Percentiles rank a stretch among this genome's conserved stretches.
phyloP scores from a whole-genome alignment of 164 flowering plant species.

The Brasenia schreberi region DNA sequence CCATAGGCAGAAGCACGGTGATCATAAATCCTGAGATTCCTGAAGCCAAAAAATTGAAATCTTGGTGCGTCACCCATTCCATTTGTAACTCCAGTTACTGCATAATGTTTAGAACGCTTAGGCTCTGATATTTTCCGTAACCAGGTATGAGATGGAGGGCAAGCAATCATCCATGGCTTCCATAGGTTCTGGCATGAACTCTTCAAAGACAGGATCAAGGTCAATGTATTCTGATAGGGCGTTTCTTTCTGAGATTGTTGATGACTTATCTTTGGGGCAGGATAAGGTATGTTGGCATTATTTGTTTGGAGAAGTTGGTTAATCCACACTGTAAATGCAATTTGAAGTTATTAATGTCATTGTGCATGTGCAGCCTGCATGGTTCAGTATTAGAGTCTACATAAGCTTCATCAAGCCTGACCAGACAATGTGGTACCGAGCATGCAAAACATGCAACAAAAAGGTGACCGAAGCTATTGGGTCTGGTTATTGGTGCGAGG shows the following conservation, averaged over 20 bases:
- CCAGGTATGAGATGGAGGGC: slow-evolving; percentile 90
- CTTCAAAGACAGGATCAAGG: slow-evolving; percentile 33
- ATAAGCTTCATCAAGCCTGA: slow-evolving; percentile 77
- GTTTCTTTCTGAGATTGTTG: slow-evolving; percentile 40
- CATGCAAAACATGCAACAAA: slow-evolving; percentile 89
- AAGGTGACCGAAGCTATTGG: slow-evolving; percentile 83
- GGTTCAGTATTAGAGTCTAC: slow-evolving; percentile 47
- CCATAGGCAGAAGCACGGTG: slow-evolving; percentile 49
- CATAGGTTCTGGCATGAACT: slow-evolving; percentile 45
- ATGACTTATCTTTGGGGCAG: slow-evolving; percentile 67
- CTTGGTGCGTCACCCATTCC: slow-evolving; percentile 33
- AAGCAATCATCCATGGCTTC: slow-evolving; percentile 67
- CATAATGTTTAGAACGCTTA: no score
- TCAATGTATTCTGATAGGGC: slow-evolving; percentile 75
- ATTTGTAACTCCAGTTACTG: no score
- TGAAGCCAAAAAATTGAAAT: slow-evolving; percentile 61
- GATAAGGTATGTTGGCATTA: slow-evolving; percentile 17
- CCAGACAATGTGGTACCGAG: slow-evolving; percentile 91
- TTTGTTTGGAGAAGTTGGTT: neutral
- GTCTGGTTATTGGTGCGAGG: slow-evolving; percentile 95
- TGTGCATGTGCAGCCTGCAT: slow-evolving; percentile 42
- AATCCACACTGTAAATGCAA: neutral
- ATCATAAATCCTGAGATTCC: slow-evolving; percentile 71
- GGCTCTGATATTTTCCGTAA: slow-evolving; percentile 1
- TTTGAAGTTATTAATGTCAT: neutral